Conservation (phyloP, 2,329 filamentous ascomycete species). For the Aureobasidium mangrovei region DNA sequence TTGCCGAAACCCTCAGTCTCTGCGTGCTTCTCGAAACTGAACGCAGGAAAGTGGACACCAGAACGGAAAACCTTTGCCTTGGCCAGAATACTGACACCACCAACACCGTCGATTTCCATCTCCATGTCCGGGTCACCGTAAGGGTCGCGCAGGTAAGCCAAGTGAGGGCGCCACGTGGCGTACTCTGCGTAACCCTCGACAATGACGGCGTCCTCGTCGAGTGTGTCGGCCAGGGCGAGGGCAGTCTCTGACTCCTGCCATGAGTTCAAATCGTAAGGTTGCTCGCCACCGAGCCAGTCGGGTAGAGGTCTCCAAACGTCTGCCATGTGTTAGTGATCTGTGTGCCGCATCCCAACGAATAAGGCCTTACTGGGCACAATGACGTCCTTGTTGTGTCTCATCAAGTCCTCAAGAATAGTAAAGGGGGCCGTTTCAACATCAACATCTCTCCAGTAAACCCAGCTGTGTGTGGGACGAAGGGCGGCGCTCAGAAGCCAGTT, state of each 20-base stretch:
- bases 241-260: constrained; percentile 99
- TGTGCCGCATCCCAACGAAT: constrained; percentile 21
- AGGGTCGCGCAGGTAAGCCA: constrained; percentile 91
- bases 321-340: constrained; percentile 35
- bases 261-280: constrained; percentile 96
- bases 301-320: constrained; percentile 96
- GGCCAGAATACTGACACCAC: constrained; percentile 92
- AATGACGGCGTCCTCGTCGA: constrained; percentile 97
- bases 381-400: constrained; percentile 97
- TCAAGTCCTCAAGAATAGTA: constrained; percentile 93
- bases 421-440: constrained; percentile 96
- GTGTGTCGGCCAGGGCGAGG: constrained; percentile 80
- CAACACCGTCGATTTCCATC: constrained; percentile 98
- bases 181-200: constrained; percentile 99
- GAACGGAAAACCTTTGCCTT: constrained; percentile 93
- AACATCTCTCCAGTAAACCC: constrained; percentile 99
- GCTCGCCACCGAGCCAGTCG: constrained; percentile 96
- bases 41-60: constrained; percentile 94
- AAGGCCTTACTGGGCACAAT: constrained; percentile 84
- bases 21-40: constrained; percentile 97
- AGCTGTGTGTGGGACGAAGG: constrained; percentile 87
- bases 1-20: constrained; percentile 99
- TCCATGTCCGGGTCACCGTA: constrained; percentile 98
- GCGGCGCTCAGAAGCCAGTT: constrained; percentile 96
- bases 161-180: constrained; percentile 92